A percentile compares a stretch with the other conserved stretches of the same genome.
phyloP scores from a whole-genome alignment of 1,284 basidiomycete species.

The Puccinia horiana region DNA sequence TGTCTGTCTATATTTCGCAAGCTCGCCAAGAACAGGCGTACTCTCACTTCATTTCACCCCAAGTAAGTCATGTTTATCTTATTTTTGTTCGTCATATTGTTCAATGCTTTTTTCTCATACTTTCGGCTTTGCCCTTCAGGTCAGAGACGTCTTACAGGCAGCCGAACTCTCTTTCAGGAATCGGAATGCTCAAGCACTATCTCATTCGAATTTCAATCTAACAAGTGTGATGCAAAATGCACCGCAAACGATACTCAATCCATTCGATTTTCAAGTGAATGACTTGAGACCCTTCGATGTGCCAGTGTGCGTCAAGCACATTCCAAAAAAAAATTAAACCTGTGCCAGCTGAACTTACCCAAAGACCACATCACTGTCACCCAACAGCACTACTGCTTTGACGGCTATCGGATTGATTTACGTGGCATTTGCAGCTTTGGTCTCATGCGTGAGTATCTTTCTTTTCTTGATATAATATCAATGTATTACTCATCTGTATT shows the following conservation, averaged over 20 bases:
- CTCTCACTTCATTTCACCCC: slow-evolving; percentile 20
- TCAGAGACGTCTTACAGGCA: not conserved
- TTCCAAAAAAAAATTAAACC: not conserved
- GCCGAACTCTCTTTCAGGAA: slow-evolving; percentile 27
- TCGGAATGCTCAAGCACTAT: not conserved
- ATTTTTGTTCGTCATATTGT: not conserved
- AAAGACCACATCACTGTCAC: not conserved
- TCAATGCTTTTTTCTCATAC: not conserved
- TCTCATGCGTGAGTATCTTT: slow-evolving; percentile 16
- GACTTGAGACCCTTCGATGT: slow-evolving; percentile 44
- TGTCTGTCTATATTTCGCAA: slow-evolving; percentile 18
- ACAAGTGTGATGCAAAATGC: slow-evolving; percentile 17
- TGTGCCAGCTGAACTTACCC: not conserved
- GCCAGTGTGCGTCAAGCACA: slow-evolving; percentile 24
- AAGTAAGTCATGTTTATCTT: slow-evolving; percentile 13
- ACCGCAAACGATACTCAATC: slow-evolving; percentile 38
- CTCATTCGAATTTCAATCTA: slow-evolving; percentile 2
- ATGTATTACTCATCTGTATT: not conserved
- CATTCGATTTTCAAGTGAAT: slow-evolving; percentile 29
- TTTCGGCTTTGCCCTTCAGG: not conserved
- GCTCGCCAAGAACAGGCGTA: slow-evolving; percentile 39
- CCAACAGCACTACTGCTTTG: slow-evolving; percentile 21
- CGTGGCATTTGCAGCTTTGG: slow-evolving; percentile 30
- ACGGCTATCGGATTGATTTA: slow-evolving; percentile 42
- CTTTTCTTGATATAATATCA: not conserved